phyloP scores from a whole-genome alignment of 495 filamentous ascomycete genomes.

The Penicillium atrosanguineum region DNA sequence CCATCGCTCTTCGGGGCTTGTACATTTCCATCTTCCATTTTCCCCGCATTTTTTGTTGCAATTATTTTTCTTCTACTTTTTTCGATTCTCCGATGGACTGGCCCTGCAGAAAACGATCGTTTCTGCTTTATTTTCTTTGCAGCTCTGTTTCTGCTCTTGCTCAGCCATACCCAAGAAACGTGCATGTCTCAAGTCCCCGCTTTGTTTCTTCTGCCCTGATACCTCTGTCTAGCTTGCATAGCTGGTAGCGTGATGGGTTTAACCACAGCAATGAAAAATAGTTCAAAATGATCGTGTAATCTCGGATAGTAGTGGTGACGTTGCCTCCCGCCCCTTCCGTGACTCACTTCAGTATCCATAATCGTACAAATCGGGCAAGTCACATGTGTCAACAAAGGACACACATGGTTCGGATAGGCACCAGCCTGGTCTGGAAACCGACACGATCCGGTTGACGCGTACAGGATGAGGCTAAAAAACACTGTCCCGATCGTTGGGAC shows the following conservation, averaged over 20 bases:
- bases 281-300: neutral
- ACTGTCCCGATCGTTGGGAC: neutral
- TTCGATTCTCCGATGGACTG: conserved; percentile 9
- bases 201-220: conserved; percentile 13
- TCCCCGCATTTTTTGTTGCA: conserved; percentile 4
- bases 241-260: conserved; percentile 20
- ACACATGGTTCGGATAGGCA: no score
- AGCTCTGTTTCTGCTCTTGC: conserved; percentile 16
- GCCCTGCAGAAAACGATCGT: conserved; percentile 4
- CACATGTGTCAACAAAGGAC: no score
- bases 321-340: neutral
- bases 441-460: neutral
- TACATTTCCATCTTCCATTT: conserved; percentile 18
- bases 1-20: neutral
- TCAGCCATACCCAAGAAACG: conserved; percentile 21
- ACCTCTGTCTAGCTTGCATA: conserved; percentile 14
- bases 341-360: neutral
- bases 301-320: neutral
- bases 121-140: conserved; percentile 5
- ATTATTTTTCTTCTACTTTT: neutral
- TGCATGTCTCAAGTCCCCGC: conserved; percentile 26
- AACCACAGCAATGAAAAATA: conserved; percentile 5
- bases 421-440: no score
- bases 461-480: neutral
- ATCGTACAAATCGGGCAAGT: no score